phyloP scores from a whole-genome alignment of 257 asterid species.

The Solanum lignicaule region DNA sequence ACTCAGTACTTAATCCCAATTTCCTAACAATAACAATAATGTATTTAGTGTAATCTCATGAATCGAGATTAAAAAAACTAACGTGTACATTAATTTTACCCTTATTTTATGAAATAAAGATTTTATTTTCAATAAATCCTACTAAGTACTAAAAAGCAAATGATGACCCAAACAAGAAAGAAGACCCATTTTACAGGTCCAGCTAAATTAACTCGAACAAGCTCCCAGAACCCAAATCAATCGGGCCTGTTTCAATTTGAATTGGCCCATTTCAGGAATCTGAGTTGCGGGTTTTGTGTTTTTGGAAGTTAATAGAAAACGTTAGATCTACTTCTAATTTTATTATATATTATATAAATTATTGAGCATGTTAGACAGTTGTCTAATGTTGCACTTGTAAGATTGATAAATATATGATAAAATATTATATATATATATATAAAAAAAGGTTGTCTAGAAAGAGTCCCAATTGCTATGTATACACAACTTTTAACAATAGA shows the following conservation, averaged over 20 bases:
- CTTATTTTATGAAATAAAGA: no score
- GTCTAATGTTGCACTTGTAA: not conserved
- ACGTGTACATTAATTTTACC: no score
- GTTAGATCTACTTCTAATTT: no score
- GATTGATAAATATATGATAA: not conserved
- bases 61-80: no score
- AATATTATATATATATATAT: fast-evolving
- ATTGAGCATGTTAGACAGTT: no score
- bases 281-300: no score
- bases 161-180: not conserved
- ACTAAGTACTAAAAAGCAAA: not conserved
- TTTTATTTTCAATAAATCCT: no score
- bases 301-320: no score
- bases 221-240: not conserved
- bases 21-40: no score
- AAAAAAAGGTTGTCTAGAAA: not conserved
- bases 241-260: not conserved
- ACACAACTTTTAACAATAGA: not conserved
- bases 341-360: no score
- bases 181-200: not conserved
- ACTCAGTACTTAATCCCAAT: no score
- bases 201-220: not conserved
- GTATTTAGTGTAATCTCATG: no score
- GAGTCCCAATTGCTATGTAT: not conserved
- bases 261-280: not conserved